Evolutionary conservation across 345 rosid genomes (phyloP), one percentile per base, ranked within the genome.

Genomic region (Cardamine occulta): DNA sequence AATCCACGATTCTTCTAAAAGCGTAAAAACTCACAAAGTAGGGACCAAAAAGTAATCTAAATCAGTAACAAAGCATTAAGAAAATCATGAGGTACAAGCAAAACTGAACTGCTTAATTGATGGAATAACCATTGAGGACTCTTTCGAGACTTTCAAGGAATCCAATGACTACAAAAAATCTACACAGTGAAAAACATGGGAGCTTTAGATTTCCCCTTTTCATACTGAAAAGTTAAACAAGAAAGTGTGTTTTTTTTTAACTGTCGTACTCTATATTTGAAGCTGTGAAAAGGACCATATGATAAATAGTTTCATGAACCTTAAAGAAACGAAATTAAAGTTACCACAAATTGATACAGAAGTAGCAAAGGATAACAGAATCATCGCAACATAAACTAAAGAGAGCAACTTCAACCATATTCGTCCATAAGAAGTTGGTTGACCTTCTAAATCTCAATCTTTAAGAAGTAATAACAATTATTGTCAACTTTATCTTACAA

Each of bases 111-210:
- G 37, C 54, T 71, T 26, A 28, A 29, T 18, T 23, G 21, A 48
- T 63, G 62, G 48, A 71, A 37, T 49, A 8, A 65, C 81, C 66
- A 72, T 72, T 63, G 15, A 10, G 29, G 70, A 62, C 53, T 62
- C 57, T 69, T 68, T 62, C 55, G 19, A 75, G 34, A 65, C 55
- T 26, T 48, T 57, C 28, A 65, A 72, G 51, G 77, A 72, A 78
- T 78, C 77, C 49, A 72, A 72, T 66, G 73, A 66, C 63, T 15
- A 51, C 28, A 78, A 40, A 49, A 28, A 0, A 47, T 26, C 35
- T 56, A 64, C 63, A 64, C 56, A 29, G 56, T 72, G 53, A 26
- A 54, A 19, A 70, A 54, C 39, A 63, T 34, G 6, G 2, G 54
- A 70, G 60, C 66, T 34, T 65, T 48, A 47, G 59, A 64, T 64